Evolutionary conservation across 1,284 basidiomycete species (phyloP).

Genomic region (Trichosporon coremiiforme): DNA sequence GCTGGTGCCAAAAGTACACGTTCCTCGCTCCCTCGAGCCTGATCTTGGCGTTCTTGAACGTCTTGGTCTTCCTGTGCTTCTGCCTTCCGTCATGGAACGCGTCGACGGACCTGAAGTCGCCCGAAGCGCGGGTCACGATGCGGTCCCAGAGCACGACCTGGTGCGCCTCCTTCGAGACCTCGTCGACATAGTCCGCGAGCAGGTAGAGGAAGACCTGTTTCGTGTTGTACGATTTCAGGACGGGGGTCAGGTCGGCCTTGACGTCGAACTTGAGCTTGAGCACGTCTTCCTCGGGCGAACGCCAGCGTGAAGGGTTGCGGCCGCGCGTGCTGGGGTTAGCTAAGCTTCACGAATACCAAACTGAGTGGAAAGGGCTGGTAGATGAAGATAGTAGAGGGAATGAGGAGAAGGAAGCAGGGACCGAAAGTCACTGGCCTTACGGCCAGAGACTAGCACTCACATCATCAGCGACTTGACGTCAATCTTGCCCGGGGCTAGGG

Average conservation of each 20-base stretch:
- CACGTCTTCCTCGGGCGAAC: conserved; percentile 50
- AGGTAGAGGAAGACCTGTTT: conserved; percentile 58
- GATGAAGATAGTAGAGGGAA: background rate
- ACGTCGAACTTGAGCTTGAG: conserved; percentile 54
- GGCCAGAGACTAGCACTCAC: conserved; percentile 35
- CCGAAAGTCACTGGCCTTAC: too few species aligned
- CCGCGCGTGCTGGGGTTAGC: conserved; percentile 42
- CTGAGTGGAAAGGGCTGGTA: background rate
- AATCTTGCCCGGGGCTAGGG: conserved; percentile 42
- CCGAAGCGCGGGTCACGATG: conserved; percentile 47
- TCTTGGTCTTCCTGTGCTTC: conserved; percentile 22
- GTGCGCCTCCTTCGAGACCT: conserved; percentile 37
- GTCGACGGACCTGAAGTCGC: conserved; percentile 48
- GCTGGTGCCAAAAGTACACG: conserved; percentile 52
- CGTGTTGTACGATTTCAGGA: conserved; percentile 57
- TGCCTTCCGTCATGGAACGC: conserved; percentile 34
- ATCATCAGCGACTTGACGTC: conserved; percentile 52
- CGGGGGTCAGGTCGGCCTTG: conserved; percentile 51
- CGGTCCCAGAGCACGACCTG: conserved; percentile 57
- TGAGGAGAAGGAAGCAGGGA: background rate
- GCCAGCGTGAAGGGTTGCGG: conserved; percentile 42
- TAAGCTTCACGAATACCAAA: background rate
- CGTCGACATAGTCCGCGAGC: conserved; percentile 50
- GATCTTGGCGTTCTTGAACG: conserved; percentile 34
- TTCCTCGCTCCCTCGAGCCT: conserved; percentile 50